phyloP scores from a whole-genome alignment of 352 stramenopile genomes.

The Phytophthora vignae region DNA sequence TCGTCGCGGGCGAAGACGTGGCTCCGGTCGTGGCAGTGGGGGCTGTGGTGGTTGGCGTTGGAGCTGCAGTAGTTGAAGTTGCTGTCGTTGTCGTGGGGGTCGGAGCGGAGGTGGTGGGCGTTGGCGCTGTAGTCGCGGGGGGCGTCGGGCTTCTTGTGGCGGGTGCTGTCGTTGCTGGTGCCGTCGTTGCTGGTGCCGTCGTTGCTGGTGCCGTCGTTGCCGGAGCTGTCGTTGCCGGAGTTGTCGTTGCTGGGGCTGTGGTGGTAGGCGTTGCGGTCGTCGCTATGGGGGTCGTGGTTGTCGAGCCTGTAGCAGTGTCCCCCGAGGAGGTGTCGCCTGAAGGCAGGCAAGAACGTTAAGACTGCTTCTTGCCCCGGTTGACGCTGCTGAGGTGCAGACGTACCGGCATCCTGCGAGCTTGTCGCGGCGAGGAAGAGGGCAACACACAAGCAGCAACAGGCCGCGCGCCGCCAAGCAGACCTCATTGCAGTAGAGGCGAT shows the following conservation, averaged over 20 bases:
- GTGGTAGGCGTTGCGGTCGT: neutral
- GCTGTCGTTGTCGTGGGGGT: conserved; percentile 4
- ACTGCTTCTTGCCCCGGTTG: neutral
- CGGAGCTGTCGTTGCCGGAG: conserved; percentile 3
- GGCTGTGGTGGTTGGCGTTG: conserved; percentile 7
- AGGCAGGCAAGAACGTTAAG: conserved; percentile 1
- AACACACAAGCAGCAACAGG: neutral
- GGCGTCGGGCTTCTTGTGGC: neutral
- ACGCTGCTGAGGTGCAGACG: neutral
- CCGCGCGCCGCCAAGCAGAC: neutral
- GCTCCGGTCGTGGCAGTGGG: conserved; percentile 1
- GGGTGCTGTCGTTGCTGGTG: conserved; percentile 1
- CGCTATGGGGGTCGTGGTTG: conserved; percentile 4
- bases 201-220: neutral
- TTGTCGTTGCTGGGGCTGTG: neutral
- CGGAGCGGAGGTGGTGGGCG: conserved; percentile 1
- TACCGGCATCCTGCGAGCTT: conserved; percentile 12
- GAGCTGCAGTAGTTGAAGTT: conserved; percentile 6
- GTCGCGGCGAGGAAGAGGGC: neutral
- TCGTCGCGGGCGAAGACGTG: conserved; percentile 2
- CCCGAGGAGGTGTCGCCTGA: conserved; percentile 20
- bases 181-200: neutral
- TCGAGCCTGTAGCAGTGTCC: conserved; percentile 12
- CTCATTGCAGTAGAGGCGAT: neutral
- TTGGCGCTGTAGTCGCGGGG: neutral